Evolutionary conservation across 371 early-diverging fungal genomes (phyloP).

Genomic region (Synchytrium microbalum): DNA sequence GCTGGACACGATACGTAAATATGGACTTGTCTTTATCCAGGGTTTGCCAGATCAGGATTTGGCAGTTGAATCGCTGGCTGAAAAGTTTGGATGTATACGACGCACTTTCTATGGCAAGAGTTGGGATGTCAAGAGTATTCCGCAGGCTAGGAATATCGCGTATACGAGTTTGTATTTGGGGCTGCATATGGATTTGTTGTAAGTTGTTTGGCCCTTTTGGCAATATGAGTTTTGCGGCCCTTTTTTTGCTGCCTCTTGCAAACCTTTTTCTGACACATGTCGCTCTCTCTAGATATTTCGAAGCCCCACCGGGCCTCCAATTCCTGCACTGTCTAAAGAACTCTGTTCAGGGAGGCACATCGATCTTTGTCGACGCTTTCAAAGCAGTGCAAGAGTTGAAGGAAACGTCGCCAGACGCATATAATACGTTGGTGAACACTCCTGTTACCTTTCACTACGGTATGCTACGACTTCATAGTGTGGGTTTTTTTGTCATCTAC

Average conservation of each 20-base stretch:
- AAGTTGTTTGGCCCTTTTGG: constrained; percentile 28
- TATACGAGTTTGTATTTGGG: constrained; percentile 77
- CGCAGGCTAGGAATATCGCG: constrained; percentile 78
- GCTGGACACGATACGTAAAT: constrained; percentile 53
- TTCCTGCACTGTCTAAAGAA: constrained; percentile 74
- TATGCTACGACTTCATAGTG: too few species aligned
- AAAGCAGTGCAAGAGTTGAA: constrained; percentile 56
- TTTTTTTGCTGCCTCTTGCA: constrained; percentile 6
- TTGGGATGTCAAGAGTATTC: constrained; percentile 76
- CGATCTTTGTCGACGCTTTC: constrained; percentile 73
- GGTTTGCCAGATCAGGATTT: constrained; percentile 52
- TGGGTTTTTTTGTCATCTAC: too few species aligned
- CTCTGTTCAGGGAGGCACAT: constrained; percentile 65
- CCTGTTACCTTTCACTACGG: constrained; percentile 77
- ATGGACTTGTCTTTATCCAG: constrained; percentile 67
- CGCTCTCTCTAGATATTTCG: constrained; percentile 62
- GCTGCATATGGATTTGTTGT: constrained; percentile 89
- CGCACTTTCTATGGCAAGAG: constrained; percentile 77
- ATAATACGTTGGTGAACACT: constrained; percentile 42
- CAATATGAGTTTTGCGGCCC: constrained; percentile 8
- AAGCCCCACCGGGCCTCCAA: constrained; percentile 81
- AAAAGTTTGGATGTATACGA: constrained; percentile 64
- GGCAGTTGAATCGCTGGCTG: constrained; percentile 50
- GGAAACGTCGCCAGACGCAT: constrained; percentile 50
- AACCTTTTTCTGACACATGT: too few species aligned